Evolutionary conservation across 1,284 basidiomycete species (phyloP).

Genomic region (Cutaneotrichosporon cavernicola): DNA sequence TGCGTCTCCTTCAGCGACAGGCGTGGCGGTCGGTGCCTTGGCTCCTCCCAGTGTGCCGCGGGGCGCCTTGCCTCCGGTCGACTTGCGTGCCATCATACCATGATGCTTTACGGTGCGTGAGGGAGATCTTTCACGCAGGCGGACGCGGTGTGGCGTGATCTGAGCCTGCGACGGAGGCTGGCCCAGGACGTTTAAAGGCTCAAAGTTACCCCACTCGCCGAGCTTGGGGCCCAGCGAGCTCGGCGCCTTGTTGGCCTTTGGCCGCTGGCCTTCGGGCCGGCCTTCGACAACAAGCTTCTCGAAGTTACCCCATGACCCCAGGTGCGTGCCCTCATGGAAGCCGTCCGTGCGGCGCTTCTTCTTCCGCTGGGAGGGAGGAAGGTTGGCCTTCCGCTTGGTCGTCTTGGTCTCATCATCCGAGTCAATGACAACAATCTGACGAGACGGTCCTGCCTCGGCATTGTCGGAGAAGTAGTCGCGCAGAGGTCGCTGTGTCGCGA

Average conservation of each 20-base stretch:
- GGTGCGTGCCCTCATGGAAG: neutral
- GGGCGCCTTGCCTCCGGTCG: constrained; percentile 6
- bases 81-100: constrained; percentile 9
- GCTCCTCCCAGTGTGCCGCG: neutral
- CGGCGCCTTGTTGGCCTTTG: neutral
- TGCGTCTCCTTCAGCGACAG: neutral
- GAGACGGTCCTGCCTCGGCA: constrained; percentile 2
- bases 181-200: constrained; percentile 9
- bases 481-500: neutral
- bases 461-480: neutral
- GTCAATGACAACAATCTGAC: neutral
- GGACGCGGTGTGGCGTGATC: neutral
- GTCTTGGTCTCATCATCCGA: neutral
- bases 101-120: neutral
- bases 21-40: neutral
- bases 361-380: neutral
- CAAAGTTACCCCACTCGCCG: constrained; percentile 23
- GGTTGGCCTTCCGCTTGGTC: neutral
- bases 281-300: constrained; percentile 7
- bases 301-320: constrained; percentile 22
- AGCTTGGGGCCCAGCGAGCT: constrained; percentile 1
- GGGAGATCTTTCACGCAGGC: neutral
- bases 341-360: neutral
- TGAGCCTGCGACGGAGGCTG: neutral
- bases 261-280: neutral